A percentile compares a stretch with the other conserved stretches of the same genome.
These are phyloP conservation scores for Termitomyces sp. DNA, from an alignment of 768 basidiomycete species.

Conservation along the genomic window DNA sequence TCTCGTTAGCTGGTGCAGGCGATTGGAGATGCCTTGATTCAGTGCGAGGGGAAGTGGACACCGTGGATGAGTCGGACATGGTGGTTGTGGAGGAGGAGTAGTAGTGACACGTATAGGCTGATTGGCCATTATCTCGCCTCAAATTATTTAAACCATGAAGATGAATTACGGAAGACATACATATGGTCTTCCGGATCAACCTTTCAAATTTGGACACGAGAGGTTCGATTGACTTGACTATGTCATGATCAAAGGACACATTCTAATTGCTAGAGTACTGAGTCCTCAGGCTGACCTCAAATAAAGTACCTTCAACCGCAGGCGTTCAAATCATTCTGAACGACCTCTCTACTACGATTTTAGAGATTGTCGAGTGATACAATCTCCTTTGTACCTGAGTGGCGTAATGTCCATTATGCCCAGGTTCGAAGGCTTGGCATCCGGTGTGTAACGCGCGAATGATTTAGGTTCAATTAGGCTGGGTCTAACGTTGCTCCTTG, in stretches of 20 bases:
- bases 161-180: background rate
- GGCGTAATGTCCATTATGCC: background rate
- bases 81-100: background rate
- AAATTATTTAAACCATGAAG: background rate
- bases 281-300: no score
- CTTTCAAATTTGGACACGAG: background rate
- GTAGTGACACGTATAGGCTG: slow-evolving; percentile 4
- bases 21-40: slow-evolving; percentile 1
- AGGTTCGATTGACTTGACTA: background rate
- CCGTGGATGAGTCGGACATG: slow-evolving; percentile 7
- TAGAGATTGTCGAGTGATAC: background rate
- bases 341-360: background rate
- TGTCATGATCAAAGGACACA: no score
- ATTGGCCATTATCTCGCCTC: slow-evolving; percentile 2
- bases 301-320: background rate
- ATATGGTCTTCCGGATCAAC: slow-evolving; percentile 3
- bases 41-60: slow-evolving; percentile 3
- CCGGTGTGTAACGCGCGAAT: no score
- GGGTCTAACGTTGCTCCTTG: no score
- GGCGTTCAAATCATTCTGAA: background rate
- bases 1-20: slow-evolving; percentile 6
- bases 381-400: background rate
- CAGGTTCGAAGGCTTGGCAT: no score
- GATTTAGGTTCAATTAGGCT: no score
- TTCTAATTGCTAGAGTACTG: no score